phyloP scores from a whole-genome alignment of 2,329 filamentous ascomycete species.

The Alternaria triticimaculans region DNA sequence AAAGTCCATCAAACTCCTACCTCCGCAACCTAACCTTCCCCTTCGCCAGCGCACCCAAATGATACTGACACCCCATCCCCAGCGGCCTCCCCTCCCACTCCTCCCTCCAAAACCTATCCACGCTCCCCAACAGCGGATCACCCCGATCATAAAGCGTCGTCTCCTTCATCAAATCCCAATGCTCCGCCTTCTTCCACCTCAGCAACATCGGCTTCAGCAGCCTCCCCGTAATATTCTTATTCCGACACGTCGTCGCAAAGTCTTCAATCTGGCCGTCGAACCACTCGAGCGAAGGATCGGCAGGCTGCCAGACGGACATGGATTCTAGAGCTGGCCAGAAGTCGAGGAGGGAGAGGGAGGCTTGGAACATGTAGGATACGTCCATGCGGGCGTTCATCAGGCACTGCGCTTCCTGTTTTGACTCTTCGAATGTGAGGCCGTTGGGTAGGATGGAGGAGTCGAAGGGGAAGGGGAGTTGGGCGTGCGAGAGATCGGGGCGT shows the following conservation, averaged over 20 bases:
- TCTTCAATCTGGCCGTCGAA: conserved; percentile 31
- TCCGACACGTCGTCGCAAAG: conserved; percentile 32
- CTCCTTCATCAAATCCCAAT: conserved; percentile 35
- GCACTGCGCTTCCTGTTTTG: conserved; percentile 20
- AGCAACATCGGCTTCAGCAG: conserved; percentile 33
- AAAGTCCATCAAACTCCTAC: background rate
- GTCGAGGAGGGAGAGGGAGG: conserved; percentile 27
- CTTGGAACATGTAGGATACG: conserved; percentile 31
- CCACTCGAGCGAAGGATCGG: conserved; percentile 30
- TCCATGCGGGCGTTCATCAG: conserved; percentile 34
- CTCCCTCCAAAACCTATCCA: conserved; percentile 23
- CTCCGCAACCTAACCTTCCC: background rate
- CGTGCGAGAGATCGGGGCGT: conserved; percentile 33
- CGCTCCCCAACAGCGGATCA: background rate
- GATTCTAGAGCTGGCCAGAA: conserved; percentile 24
- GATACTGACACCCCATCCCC: conserved; percentile 36
- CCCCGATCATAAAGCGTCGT: conserved; percentile 24
- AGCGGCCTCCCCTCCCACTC: conserved; percentile 28
- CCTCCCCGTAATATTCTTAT: conserved; percentile 27
- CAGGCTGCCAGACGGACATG: conserved; percentile 36
- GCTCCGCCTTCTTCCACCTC: conserved; percentile 25
- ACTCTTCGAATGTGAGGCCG: conserved; percentile 22
- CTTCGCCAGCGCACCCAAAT: conserved; percentile 13
- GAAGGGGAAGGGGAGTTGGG: conserved; percentile 28
- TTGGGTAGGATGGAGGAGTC: conserved; percentile 25